These are phyloP conservation scores for Tremella mesenterica DNA, from an alignment of 768 basidiomycete species.

Conservation along the genomic window DNA sequence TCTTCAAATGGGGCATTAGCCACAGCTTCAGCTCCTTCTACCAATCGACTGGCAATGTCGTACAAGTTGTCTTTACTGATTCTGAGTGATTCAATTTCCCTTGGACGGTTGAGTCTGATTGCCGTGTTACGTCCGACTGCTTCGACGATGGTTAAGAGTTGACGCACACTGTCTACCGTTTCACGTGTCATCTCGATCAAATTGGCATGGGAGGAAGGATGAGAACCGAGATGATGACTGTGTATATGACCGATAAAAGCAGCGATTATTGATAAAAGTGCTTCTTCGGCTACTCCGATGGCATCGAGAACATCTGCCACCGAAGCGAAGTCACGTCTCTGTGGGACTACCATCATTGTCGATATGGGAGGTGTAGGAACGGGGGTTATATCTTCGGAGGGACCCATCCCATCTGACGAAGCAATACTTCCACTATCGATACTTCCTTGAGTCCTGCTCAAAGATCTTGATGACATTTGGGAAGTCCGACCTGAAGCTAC, in stretches of 20 bases:
- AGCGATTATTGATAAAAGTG: slow-evolving; percentile 84
- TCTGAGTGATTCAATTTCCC: slow-evolving; percentile 59
- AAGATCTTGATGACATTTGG: slow-evolving; percentile 6
- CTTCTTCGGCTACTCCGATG: slow-evolving; percentile 73
- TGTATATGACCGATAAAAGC: slow-evolving; percentile 97
- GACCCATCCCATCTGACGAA: slow-evolving; percentile 11
- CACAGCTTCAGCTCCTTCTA: slow-evolving; percentile 74
- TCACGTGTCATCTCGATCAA: slow-evolving; percentile 92
- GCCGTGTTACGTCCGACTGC: slow-evolving; percentile 65
- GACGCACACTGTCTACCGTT: slow-evolving; percentile 86
- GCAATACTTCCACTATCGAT: slow-evolving; percentile 12
- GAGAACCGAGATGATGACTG: slow-evolving; percentile 77
- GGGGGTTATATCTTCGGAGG: slow-evolving; percentile 17
- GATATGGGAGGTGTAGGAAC: slow-evolving; percentile 11
- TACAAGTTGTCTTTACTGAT: slow-evolving; percentile 72
- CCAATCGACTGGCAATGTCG: slow-evolving; percentile 72
- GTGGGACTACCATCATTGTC: not conserved
- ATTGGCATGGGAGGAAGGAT: slow-evolving; percentile 86
- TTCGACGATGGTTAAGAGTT: slow-evolving; percentile 82
- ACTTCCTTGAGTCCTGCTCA: slow-evolving; percentile 11
- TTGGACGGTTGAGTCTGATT: slow-evolving; percentile 48
- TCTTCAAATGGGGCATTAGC: slow-evolving; percentile 51
- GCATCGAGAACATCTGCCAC: slow-evolving; percentile 19
- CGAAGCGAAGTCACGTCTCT: slow-evolving; percentile 3
- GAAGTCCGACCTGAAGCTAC: slow-evolving; percentile 17